These are phyloP conservation scores for Polygonum maritimum DNA, from an alignment of 148 eudicot species.

Conservation along the genomic window DNA sequence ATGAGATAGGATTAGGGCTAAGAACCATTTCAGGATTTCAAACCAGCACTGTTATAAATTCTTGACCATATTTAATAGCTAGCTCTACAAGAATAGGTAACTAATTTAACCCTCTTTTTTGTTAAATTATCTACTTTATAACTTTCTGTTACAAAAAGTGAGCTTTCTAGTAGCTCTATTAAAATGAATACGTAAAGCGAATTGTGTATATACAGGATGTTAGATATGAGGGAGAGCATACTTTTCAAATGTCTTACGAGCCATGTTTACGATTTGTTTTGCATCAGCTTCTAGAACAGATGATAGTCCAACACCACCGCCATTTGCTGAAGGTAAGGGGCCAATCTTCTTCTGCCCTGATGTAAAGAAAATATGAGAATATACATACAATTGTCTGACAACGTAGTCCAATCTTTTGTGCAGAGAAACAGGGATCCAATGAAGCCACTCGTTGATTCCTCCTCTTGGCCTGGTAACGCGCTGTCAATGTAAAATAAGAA, in stretches of 20 bases:
- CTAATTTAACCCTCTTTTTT: background rate
- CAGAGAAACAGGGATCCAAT: slow-evolving; percentile 88
- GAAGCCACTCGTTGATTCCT: slow-evolving; percentile 89
- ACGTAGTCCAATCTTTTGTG: slow-evolving; percentile 62
- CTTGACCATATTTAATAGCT: background rate
- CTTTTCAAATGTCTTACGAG: slow-evolving; percentile 79
- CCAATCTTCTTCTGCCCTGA: slow-evolving; percentile 34
- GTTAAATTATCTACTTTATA: background rate
- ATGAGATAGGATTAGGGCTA: background rate
- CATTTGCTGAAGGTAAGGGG: slow-evolving; percentile 38
- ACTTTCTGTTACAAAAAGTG: background rate
- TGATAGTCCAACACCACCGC: slow-evolving; percentile 50
- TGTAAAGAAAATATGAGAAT: slow-evolving; percentile 42
- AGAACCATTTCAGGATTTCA: background rate
- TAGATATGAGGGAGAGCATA: slow-evolving; percentile 20
- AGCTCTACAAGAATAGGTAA: background rate
- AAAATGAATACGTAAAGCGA: background rate
- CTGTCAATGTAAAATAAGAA: slow-evolving; percentile 31
- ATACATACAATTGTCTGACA: slow-evolving; percentile 47
- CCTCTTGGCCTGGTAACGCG: slow-evolving; percentile 92
- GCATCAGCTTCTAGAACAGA: slow-evolving; percentile 85
- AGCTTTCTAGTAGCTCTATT: background rate
- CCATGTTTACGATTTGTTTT: slow-evolving; percentile 72
- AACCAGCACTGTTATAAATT: background rate
- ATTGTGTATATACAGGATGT: background rate